phyloP scores from a whole-genome alignment of 2,329 filamentous ascomycete genomes.

The Lachnellula suecica region DNA sequence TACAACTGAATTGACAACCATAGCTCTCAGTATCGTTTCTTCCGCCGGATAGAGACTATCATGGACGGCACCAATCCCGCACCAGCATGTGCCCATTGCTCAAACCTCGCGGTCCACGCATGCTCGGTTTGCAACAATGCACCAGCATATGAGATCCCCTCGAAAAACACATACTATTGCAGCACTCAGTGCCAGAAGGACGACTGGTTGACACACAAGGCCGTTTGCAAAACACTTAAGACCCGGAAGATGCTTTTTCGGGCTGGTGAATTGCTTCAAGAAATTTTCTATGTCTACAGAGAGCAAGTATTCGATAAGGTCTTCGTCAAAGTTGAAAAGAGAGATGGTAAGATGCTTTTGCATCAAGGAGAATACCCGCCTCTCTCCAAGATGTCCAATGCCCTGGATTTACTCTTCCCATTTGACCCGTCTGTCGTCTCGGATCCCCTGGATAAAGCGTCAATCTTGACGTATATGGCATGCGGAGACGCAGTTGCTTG shows the following conservation, averaged over 20 bases:
- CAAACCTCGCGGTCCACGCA: no score
- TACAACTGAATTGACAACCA: no score
- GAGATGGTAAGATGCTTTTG: background rate
- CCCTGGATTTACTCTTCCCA: background rate
- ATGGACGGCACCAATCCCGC: no score
- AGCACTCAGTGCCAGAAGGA: slow-evolving; percentile 5
- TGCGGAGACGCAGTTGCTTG: slow-evolving; percentile 6
- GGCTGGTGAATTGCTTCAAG: slow-evolving; percentile 5
- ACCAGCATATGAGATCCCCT: background rate
- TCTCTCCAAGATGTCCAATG: no score
- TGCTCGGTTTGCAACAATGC: slow-evolving; percentile 2
- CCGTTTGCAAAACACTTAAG: background rate
- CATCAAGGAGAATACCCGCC: background rate
- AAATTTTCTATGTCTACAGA: slow-evolving; percentile 10
- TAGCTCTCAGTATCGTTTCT: no score
- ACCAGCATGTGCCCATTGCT: no score
- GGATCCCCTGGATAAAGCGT: background rate
- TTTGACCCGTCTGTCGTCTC: background rate
- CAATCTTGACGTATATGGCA: background rate
- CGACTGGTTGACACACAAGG: slow-evolving; percentile 4
- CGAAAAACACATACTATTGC: slow-evolving; percentile 1
- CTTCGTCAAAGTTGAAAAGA: slow-evolving; percentile 5
- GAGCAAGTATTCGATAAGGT: slow-evolving; percentile 5
- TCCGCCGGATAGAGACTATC: no score
- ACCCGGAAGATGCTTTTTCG: slow-evolving; percentile 1